phyloP scores from a whole-genome alignment of 345 rosid genomes.

The Cardamine resedifolia region DNA sequence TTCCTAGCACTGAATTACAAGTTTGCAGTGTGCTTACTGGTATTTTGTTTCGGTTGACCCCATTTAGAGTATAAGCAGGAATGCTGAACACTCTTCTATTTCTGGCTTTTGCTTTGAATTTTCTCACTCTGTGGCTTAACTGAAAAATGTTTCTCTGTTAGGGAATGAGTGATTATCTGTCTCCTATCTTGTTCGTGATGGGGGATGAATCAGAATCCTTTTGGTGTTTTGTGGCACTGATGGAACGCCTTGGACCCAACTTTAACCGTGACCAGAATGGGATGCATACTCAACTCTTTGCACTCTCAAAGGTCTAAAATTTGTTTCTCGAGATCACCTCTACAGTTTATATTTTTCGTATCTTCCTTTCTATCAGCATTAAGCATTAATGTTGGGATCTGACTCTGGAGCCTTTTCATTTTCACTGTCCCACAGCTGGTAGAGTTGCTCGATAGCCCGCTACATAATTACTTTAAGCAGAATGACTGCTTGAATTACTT shows the following conservation, averaged over 20 bases:
- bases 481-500: conserved; percentile 98
- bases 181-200: conserved; percentile 90
- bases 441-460: conserved; percentile 83
- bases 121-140: conserved; percentile 1
- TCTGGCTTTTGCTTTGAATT: not conserved
- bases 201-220: conserved; percentile 88
- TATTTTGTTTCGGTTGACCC: not conserved
- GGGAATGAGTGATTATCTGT: conserved; percentile 97
- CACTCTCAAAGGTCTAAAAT: conserved; percentile 78
- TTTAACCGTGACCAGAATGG: conserved; percentile 97
- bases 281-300: conserved; percentile 97
- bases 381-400: conserved; percentile 22
- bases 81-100: not conserved
- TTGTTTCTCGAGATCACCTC: not conserved
- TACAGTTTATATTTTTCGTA: not conserved
- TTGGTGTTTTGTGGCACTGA: conserved; percentile 94
- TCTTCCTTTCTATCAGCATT: conserved; percentile 1
- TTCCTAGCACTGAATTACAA: conserved; percentile 3
- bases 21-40: conserved; percentile 10
- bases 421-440: conserved; percentile 60
- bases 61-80: not conserved
- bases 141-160: conserved; percentile 34
- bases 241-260: conserved; percentile 99
- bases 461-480: conserved; percentile 87
- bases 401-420: conserved; percentile 17